Base-by-base conservation (phyloP, 257 asterid species). In the Solanum piurae region DNA sequence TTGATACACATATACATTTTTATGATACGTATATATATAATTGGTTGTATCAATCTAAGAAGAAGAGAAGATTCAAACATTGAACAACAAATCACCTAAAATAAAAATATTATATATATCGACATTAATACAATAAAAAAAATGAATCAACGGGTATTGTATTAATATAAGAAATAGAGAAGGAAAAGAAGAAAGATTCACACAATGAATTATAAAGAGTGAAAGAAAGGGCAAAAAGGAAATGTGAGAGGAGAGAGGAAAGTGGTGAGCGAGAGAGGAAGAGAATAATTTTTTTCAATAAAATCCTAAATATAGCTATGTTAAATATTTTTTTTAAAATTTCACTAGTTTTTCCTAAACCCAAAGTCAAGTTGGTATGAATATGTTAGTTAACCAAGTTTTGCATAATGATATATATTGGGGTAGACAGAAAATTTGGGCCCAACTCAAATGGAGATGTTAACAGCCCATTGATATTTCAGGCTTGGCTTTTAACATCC, bases 321-420 rank as follows among this genome's bases (percentile, higher is more conserved):
- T 1, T 55, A 18, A 20, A 55, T 20, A 7, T 0, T 7, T 20
- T 55, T 55, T 20, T 0, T 0, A 55, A 55, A 20, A 20, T 55
- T 20, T 55, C 25, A 7, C 64, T 55, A 55, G 62, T 16, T 16
- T 52, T 7, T 7, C 44, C 44, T 36, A 74, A 21, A 21, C 18
- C 18, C 13, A 7, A 33, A 44, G 23, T 9, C 58, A 23, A 38
- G 3, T 12, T 38, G 34, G 83, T 76, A 72, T 33, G 25, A 18
- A 72, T 18, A 20, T 4, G 46, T 18, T 4, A 20, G 62, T 52
- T 52, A 18, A 10, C 4, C 9, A 9, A 73, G 9, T 73, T 74
- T 18, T 72, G 79, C 25, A 33, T 2, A 23, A 38, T 75, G 9
- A 75, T 42, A 37, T 46, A n/a, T 76, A 40, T 27, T 79, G 25